phyloP scores from a whole-genome alignment of 257 asterid species.

The Capsicum baccatum region DNA sequence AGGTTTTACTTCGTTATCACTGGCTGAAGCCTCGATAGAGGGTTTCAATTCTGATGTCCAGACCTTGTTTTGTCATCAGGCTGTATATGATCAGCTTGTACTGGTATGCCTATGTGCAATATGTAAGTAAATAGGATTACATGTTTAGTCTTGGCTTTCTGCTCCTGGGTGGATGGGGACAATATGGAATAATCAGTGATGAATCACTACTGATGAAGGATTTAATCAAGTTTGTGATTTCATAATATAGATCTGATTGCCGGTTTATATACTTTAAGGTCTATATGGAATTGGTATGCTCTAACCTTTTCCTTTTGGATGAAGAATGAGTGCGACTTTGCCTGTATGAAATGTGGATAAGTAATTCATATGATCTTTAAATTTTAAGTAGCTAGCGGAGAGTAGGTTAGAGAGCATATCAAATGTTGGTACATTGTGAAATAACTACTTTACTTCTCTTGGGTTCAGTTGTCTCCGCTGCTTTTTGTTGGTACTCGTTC shows the following conservation, averaged over 20 bases:
- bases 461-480: neutral
- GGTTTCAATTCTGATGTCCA: constrained; percentile 76
- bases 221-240: neutral
- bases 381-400: neutral
- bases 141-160: neutral
- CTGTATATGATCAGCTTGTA: constrained; percentile 75
- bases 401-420: neutral
- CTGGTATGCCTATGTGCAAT: constrained; percentile 53
- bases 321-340: neutral
- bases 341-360: neutral
- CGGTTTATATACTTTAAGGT: neutral
- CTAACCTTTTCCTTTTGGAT: neutral
- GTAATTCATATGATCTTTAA: neutral
- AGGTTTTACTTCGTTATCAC: no score
- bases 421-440: neutral
- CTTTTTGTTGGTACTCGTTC: neutral
- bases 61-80: constrained; percentile 88
- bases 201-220: neutral
- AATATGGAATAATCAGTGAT: neutral
- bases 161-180: neutral
- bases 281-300: neutral
- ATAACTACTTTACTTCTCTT: neutral
- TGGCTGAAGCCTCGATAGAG: constrained; percentile 48
- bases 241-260: neutral
- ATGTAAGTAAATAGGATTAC: neutral